Evolutionary conservation across 495 filamentous ascomycete genomes (phyloP), one percentile per base, ranked within the genome.

Genomic region (Penicillium tannophilum): DNA sequence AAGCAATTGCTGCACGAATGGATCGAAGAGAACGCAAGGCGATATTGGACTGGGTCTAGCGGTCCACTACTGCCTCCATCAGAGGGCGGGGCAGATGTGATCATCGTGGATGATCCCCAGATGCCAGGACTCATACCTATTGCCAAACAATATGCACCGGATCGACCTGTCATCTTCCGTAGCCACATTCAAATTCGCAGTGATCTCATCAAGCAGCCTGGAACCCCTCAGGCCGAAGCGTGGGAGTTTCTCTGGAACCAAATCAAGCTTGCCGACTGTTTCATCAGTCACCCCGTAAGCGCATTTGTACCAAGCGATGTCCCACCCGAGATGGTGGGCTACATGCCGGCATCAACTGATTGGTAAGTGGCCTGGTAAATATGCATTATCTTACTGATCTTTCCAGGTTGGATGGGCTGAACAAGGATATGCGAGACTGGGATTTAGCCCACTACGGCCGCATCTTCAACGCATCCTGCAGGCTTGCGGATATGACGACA

Each of bases 71-170:
- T 80, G n/a, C 66, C 84, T 52, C 81, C 82, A 0, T 79, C 82
- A 8, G 78, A 90, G 56, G 91, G 90, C 52, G 91, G 91, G 52
- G 91, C 91, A 17, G 86, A 95, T 67, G 76, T 95, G 19, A 79
- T 95, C 54, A 79, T 95, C 57, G 79, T 92, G 19, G 92, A 96
- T 63, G 91, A 96, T 62, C 90, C 91, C 17, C 92, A 95, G 74
- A 93, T 95, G 91, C 91, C 91, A 4, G 83, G 80, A 3, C 70
- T 96, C 23, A 92, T 95, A 56, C 86, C 88, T 1, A 72, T 95
- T 16, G 90, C 91, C 63, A 93, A 91, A 70, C 65, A 83, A 31
- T 39, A 79, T 14, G 88, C 89, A 0, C 90, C 91, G 5, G 66
- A 88, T n/a, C 79, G 91, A 31, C 91, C 91, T 7, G 81, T 96